Conservation (phyloP, 2,329 filamentous ascomycete genomes). For the Xylaria hypoxylon region DNA sequence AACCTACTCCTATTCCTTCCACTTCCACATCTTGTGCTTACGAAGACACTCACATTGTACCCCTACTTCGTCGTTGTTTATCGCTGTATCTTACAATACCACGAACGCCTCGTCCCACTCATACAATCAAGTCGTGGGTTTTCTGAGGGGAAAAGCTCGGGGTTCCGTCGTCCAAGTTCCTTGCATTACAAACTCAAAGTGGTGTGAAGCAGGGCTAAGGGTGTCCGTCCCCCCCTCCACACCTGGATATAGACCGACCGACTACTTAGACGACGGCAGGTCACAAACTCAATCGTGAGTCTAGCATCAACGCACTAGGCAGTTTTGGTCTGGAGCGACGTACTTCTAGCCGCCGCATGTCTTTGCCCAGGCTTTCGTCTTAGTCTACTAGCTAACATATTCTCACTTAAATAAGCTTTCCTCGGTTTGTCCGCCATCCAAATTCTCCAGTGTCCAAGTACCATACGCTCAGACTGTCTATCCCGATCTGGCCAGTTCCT, state of each 20-base stretch:
- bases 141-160: slow-evolving; percentile 10
- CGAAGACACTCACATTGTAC: neutral
- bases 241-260: slow-evolving; percentile 22
- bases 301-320: slow-evolving; percentile 12
- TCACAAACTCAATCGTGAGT: slow-evolving; percentile 34
- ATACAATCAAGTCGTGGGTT: neutral
- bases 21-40: neutral
- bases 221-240: slow-evolving; percentile 11
- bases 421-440: slow-evolving; percentile 1
- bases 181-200: slow-evolving; percentile 31
- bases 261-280: slow-evolving; percentile 17
- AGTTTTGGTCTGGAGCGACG: neutral
- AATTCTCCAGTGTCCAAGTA: slow-evolving; percentile 4
- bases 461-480: neutral
- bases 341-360: slow-evolving; percentile 4
- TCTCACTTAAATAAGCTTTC: slow-evolving; percentile 24
- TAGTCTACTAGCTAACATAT: slow-evolving; percentile 20
- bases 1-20: neutral
- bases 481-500: neutral
- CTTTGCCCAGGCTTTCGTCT: slow-evolving; percentile 9
- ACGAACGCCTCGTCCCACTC: neutral
- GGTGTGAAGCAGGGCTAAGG: slow-evolving; percentile 8
- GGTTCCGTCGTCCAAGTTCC: slow-evolving; percentile 24
- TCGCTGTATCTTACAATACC: neutral
- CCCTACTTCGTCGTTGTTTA: neutral